Conservation (phyloP, 1,284 basidiomycete genomes). For the Leccinum angustisporum region DNA sequence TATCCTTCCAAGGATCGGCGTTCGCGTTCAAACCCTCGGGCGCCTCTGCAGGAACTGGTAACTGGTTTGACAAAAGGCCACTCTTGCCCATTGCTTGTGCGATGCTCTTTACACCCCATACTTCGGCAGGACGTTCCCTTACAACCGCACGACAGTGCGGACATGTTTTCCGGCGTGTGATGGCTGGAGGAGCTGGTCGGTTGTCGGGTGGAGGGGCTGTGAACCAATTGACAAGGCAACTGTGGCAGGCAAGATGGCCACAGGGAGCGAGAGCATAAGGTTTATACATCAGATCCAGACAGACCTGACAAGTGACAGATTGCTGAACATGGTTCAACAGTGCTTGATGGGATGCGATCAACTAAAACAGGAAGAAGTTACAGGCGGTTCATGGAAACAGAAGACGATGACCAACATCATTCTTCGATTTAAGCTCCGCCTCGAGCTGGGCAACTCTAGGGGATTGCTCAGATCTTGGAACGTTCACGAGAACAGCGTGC, state of each 20-base stretch:
- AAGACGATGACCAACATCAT: constrained; percentile 34
- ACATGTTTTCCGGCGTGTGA: constrained; percentile 61
- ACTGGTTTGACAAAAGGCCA: constrained; percentile 43
- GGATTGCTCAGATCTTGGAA: not conserved
- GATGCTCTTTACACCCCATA: constrained; percentile 72
- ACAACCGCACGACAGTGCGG: constrained; percentile 70
- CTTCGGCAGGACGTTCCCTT: constrained; percentile 59
- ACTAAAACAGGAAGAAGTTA: constrained; percentile 29
- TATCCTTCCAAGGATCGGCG: constrained; percentile 60
- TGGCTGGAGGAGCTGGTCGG: constrained; percentile 21
- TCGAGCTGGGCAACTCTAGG: constrained; percentile 40
- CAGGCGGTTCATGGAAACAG: not conserved
- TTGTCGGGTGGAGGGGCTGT: constrained; percentile 41
- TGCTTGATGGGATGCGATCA: constrained; percentile 49
- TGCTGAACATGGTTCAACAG: constrained; percentile 54
- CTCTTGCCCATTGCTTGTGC: constrained; percentile 53
- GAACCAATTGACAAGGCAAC: constrained; percentile 76
- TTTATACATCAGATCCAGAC: constrained; percentile 66
- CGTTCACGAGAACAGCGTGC: not conserved
- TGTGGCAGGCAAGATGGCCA: constrained; percentile 70
- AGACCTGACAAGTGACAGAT: constrained; percentile 70
- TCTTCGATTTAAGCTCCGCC: constrained; percentile 43
- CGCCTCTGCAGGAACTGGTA: constrained; percentile 12
- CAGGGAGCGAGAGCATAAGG: constrained; percentile 73
- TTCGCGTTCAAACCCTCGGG: constrained; percentile 18